Evolutionary conservation across 768 basidiomycete species (phyloP).

Genomic region (Clavaria fumosa): DNA sequence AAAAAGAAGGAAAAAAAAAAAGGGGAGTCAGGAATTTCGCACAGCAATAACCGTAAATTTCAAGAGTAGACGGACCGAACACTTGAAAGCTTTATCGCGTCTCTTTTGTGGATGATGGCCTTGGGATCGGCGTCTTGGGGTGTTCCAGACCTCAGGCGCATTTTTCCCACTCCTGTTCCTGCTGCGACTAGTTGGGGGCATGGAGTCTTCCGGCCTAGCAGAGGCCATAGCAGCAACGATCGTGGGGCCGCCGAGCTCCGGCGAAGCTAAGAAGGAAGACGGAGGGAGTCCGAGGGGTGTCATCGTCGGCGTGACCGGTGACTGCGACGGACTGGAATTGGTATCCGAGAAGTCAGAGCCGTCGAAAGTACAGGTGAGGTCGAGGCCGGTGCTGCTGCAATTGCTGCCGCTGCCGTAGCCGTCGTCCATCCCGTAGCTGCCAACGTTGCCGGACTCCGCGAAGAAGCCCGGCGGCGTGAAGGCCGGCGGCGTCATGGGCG

Average conservation of each 20-base stretch:
- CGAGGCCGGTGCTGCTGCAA: neutral
- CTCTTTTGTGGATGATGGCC: conserved; percentile 7
- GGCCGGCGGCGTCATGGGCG: no score
- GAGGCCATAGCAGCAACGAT: neutral
- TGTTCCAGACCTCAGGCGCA: neutral
- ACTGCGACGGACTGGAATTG: neutral
- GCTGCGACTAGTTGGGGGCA: neutral
- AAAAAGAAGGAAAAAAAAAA: conserved; percentile 1
- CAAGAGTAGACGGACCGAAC: conserved; percentile 26
- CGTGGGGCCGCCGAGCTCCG: neutral
- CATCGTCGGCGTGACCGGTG: neutral
- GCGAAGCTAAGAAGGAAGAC: neutral
- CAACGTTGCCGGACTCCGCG: no score
- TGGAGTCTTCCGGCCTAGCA: neutral
- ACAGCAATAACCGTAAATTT: neutral
- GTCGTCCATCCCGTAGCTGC: no score
- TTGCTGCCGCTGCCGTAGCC: neutral
- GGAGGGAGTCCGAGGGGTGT: neutral
- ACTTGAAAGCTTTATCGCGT: conserved; percentile 32
- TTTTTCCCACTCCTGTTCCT: neutral
- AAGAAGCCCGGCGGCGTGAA: no score
- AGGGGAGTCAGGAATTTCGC: conserved; percentile 2
- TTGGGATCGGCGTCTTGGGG: neutral
- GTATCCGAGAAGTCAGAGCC: neutral
- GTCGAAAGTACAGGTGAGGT: neutral